A percentile compares a stretch with the other conserved stretches of the same genome.
Evolutionary conservation across 106 monocot genomes (phyloP).

Genomic region (Dactylorhiza incarnata): DNA sequence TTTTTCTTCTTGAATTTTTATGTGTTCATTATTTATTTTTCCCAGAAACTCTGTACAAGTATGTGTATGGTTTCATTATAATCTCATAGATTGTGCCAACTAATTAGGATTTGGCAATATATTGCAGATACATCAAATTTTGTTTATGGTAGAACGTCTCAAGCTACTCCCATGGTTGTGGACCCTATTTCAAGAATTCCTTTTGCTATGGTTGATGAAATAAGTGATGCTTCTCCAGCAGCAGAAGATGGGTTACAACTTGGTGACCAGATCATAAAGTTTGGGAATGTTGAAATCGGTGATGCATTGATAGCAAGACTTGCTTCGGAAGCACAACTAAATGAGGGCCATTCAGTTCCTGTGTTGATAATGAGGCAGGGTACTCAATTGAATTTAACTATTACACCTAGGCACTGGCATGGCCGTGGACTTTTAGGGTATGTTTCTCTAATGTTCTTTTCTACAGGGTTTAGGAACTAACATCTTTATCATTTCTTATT

Average conservation of each 20-base stretch:
- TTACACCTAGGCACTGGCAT: constrained; percentile 86
- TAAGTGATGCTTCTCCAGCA: constrained; percentile 80
- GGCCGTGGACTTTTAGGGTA: constrained; percentile 89
- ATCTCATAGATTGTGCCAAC: background rate
- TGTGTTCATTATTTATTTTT: background rate
- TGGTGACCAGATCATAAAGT: constrained; percentile 82
- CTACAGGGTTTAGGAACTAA: background rate
- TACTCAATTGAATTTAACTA: constrained; percentile 37
- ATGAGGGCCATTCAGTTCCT: constrained; percentile 44
- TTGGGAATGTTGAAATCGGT: constrained; percentile 75
- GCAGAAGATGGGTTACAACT: constrained; percentile 86
- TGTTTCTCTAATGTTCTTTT: background rate
- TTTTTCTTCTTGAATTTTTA: background rate
- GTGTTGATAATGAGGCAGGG: constrained; percentile 65
- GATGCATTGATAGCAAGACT: constrained; percentile 57
- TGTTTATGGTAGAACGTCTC: constrained; percentile 13
- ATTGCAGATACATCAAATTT: constrained; percentile 22
- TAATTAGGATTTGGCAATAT: constrained; percentile 7
- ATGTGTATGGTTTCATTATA: background rate
- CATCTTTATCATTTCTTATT: background rate
- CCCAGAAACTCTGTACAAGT: background rate
- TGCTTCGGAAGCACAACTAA: constrained; percentile 63
- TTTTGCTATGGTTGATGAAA: constrained; percentile 89
- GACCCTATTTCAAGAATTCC: constrained; percentile 44
- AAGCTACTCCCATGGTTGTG: constrained; percentile 27